Evolutionary conservation across 352 stramenopile genomes (phyloP), one percentile per base, ranked within the genome.

Genomic region (Aphanomyces invadans): DNA sequence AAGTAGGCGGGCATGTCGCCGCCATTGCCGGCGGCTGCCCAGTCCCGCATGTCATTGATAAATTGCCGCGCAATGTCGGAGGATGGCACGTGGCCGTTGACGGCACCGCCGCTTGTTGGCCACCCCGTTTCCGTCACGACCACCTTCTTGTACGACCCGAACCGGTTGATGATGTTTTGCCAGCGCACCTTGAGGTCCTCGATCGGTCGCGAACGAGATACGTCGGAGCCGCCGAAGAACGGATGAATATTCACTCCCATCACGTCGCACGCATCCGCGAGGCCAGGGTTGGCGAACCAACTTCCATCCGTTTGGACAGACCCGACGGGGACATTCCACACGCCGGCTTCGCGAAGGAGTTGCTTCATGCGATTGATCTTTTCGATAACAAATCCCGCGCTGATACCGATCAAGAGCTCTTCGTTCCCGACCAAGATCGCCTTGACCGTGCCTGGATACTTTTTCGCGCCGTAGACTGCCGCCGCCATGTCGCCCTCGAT

Each of bases 341-440:
- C 25, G 29, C 60, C 60, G 4, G 60, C 60, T 29, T 21, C 23
- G 10, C 39, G 60, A 28, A 67, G 60, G 4, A 48, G 25, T 19
- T 21, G 9, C 12, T 49, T 48, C 31, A 48, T 49, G n/a, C 15
- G 33, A 21, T 67, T 54, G 9, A 67, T 42, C 36, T 67, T 67
- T 12, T 54, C 28, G 19, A 45, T 33, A 3, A 67, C 42, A n/a
- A 29, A 17, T 25, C 39, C 39, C 31, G n/a, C 25, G 36, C 38
- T 28, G 10, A 23, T 19, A 32, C 73, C 70, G 32, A 52, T 74
- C 32, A 73, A 70, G 3, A 86, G 56, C 61, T 86, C 83, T 62
- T 92, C 83, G 74, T 90, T 92, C 44, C 83, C 83, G 29, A 87
- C 80, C 70, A 79, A 90, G 49, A 92, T 75, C 7, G 71, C 73